These are phyloP conservation scores for Tuber umbilicatum DNA, from an alignment of 495 filamentous ascomycete species.

Conservation along the genomic window DNA sequence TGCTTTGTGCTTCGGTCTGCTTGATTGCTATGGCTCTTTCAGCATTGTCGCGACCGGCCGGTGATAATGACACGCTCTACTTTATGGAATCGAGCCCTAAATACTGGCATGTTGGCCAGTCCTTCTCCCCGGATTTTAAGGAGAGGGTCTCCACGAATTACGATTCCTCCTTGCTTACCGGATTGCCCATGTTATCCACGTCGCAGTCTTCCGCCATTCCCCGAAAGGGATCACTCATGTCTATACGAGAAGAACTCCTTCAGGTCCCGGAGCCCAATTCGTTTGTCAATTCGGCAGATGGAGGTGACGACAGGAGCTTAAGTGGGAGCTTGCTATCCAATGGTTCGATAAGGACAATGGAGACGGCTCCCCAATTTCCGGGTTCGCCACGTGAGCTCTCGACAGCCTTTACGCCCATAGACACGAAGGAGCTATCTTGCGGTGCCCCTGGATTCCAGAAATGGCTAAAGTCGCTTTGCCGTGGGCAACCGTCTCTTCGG, in stretches of 20 bases:
- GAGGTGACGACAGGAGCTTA: background rate
- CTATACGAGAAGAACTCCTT: background rate
- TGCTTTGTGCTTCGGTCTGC: conserved; percentile 9
- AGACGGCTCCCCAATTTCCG: conserved; percentile 1
- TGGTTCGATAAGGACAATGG: background rate
- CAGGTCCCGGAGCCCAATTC: background rate
- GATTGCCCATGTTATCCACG: conserved; percentile 2
- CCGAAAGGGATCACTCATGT: background rate
- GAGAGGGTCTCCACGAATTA: background rate
- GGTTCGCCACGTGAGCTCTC: conserved; percentile 1
- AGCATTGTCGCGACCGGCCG: conserved; percentile 5
- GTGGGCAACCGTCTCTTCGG: conserved; percentile 46
- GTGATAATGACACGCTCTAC: conserved; percentile 19
- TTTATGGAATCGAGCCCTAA: conserved; percentile 11
- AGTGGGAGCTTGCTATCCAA: background rate
- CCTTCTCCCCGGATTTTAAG: background rate
- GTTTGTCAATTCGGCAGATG: background rate
- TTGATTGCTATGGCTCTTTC: conserved; percentile 24
- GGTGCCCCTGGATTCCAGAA: conserved; percentile 47
- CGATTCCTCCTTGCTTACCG: background rate
- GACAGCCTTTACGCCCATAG: background rate
- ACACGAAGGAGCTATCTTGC: conserved; percentile 28
- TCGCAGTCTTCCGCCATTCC: background rate
- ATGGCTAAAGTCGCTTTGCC: conserved; percentile 55
- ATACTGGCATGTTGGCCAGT: conserved; percentile 1